phyloP scores from a whole-genome alignment of 352 stramenopile genomes.

The Phytophthora ohioensis region DNA sequence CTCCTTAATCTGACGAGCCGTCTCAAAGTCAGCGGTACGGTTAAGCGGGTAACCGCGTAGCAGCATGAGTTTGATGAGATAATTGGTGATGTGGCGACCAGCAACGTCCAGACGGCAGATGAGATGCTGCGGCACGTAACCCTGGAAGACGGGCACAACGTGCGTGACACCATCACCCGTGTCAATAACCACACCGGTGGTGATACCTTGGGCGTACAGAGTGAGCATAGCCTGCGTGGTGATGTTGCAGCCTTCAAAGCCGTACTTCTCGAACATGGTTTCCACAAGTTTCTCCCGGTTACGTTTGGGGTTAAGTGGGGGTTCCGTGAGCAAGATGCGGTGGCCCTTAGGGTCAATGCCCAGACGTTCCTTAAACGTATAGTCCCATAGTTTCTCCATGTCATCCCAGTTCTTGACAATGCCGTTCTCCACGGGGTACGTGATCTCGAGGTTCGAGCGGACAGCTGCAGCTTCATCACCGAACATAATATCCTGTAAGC shows the following conservation, averaged over 20 bases:
- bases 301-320: slow-evolving; percentile 91
- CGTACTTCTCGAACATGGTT: slow-evolving; percentile 95
- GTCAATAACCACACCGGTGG: slow-evolving; percentile 94
- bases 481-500: slow-evolving; percentile 94
- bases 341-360: slow-evolving; percentile 72
- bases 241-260: slow-evolving; percentile 91
- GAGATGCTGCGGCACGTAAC: slow-evolving; percentile 91
- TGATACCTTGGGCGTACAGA: slow-evolving; percentile 92
- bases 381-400: slow-evolving; percentile 98
- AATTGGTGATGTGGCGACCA: slow-evolving; percentile 94
- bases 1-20: slow-evolving; percentile 95
- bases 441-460: slow-evolving; percentile 88
- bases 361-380: slow-evolving; percentile 95
- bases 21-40: slow-evolving; percentile 93
- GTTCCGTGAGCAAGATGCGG: slow-evolving; percentile 93
- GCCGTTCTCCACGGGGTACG: slow-evolving; percentile 95
- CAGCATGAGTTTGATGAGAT: slow-evolving; percentile 95
- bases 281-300: slow-evolving; percentile 94
- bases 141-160: slow-evolving; percentile 92
- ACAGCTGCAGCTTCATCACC: slow-evolving; percentile 93
- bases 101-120: slow-evolving; percentile 93
- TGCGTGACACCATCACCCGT: slow-evolving; percentile 95
- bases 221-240: slow-evolving; percentile 94
- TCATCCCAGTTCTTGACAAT: slow-evolving; percentile 98
- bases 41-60: slow-evolving; percentile 93